Base-by-base conservation (phyloP, 768 basidiomycete species). In the Amanita molliuscula region DNA sequence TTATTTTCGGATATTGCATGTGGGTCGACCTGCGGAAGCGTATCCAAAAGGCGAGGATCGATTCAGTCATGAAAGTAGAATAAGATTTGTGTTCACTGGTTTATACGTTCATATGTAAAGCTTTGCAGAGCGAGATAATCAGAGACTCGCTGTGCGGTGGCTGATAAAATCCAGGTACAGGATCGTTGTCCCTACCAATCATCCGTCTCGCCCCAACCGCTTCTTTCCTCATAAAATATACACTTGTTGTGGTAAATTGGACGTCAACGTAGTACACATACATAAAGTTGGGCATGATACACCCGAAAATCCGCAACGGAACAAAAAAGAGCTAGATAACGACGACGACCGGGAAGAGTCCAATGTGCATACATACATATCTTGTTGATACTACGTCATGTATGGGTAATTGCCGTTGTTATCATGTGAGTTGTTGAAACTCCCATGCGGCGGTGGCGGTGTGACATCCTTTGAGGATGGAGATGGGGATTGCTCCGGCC, bases 61-160 rank as follows among this genome's bases (percentile, higher is more conserved):
- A 86, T 50, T 87, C 85, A 25, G 83, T 90, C 3, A 81, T 85
- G 82, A 90, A 89, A 62, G 75, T 76, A 8, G 66, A 85, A 59
- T 83, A 59, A 61, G 1, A 18, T 38, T 36, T 40, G 0, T 20
- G 3, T 37, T 20, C 11, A 54, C 23, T n/a, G n/a, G n/a, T n/a
- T n/a, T n/a, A n/a, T n/a, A n/a, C n/a, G n/a, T n/a, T n/a, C n/a
- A 21, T 45, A 18, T 16, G 6, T 50, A 31, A 36, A 47, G 7
- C 46, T 28, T 23, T 45, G 18, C 7, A 6, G 3, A 28, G 7
- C 26, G 26, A 28, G 26, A 28, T 28, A 28, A 28, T 28, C 9
- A 26, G 25, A 26, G 6, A 26, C n/a, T n/a, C n/a, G n/a, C n/a
- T n/a, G n/a, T n/a, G n/a, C n/a, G n/a, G n/a, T n/a, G n/a, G n/a